Evolutionary conservation across 306 rosid species (phyloP), one percentile per base, ranked within the genome.

Genomic region (Medicago arabica): DNA sequence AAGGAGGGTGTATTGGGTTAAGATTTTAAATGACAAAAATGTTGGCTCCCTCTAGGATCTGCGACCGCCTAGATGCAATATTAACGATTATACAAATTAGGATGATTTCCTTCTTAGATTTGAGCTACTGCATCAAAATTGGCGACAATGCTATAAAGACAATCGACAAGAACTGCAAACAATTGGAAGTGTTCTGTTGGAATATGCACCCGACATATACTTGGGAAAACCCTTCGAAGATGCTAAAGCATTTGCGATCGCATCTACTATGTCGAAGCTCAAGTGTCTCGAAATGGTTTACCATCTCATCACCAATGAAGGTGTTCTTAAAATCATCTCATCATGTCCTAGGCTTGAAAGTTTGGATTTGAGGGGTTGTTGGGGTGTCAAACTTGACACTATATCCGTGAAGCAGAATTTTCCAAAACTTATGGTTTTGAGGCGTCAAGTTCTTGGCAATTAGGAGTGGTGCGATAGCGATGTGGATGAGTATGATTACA

Each of bases 211-310:
- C 99, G 0, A 19, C 83, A 34, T 92, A 88, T 21, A 95, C 97
- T 5, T 87, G 88, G 0, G 96, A 15, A 84, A 85, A 85, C 91
- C 97, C 10, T 62, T 73, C 9, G 79, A 76, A 66, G 96, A 92
- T 16, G 97, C 88, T 21, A 97, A 92, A 80, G 99, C 92, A n/a
- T 73, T 67, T 18, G 93, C 97, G 23, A 87, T 95, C 58, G 93
- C 99, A 50, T 75, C 93, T 67, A 92, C 97, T 41, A 95, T 95
- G 99, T 96, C 97, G 1, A 92, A 88, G 70, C 96, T 95, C 43
- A 83, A 85, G 81, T 96, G 84, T 83, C 92, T 95, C 7, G 99
- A 92, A 69, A 87, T 92, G 91, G 88, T 92, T 16, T 95, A 95
- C 79, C 92, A 92, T 76, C 83, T 86, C 17, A 75, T 86, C 34